Conservation (phyloP, 176 grass and related monocot genomes). For the Cymbopogon citratus region DNA sequence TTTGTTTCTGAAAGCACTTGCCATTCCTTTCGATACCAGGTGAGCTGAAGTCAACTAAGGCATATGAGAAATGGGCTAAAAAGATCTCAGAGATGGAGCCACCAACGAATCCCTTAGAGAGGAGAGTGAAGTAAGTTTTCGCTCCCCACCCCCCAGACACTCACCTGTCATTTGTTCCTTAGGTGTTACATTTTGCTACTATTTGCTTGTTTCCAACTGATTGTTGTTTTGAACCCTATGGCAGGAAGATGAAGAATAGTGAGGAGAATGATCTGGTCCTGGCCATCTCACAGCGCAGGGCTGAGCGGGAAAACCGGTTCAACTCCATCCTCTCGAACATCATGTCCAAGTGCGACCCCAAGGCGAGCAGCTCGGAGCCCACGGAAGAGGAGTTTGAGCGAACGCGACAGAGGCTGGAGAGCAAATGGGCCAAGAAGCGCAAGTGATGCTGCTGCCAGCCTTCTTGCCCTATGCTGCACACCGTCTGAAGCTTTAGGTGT, state of each 20-base stretch:
- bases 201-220: not conserved
- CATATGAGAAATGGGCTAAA: slow-evolving; percentile 79
- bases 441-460: slow-evolving; percentile 19
- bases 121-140: slow-evolving; percentile 67
- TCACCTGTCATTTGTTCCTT: not conserved
- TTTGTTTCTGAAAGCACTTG: not conserved
- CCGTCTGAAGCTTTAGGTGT: not conserved
- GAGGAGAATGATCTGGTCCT: slow-evolving; percentile 54
- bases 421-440: slow-evolving; percentile 25
- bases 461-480: not conserved
- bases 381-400: slow-evolving; percentile 81
- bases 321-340: slow-evolving; percentile 79
- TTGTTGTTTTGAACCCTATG: not conserved
- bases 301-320: slow-evolving; percentile 58
- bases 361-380: slow-evolving; percentile 47
- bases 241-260: slow-evolving; percentile 59
- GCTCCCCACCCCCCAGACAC: not conserved
- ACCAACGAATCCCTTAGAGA: slow-evolving; percentile 75
- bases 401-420: slow-evolving; percentile 63
- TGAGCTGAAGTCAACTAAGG: slow-evolving; percentile 68
- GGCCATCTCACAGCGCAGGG: slow-evolving; percentile 58
- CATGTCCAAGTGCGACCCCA: slow-evolving; percentile 61
- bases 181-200: not conserved
- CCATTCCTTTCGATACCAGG: slow-evolving; percentile 34
- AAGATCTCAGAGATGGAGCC: slow-evolving; percentile 75